Evolutionary conservation across 805 yeast species (phyloP), one percentile per base, ranked within the genome.

Genomic region (Scheffersomyces amazonensis): DNA sequence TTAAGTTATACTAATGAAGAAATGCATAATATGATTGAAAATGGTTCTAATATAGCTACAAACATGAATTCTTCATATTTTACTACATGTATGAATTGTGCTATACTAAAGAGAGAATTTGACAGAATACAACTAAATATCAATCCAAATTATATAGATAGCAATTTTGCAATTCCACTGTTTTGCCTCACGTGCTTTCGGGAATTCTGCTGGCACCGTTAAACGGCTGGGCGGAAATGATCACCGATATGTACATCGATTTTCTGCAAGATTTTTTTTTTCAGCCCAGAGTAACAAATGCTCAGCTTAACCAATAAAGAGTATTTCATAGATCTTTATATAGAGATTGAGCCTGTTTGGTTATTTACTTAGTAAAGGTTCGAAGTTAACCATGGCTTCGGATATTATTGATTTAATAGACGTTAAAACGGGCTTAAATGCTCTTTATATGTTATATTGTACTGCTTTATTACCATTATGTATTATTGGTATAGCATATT

Each of bases 61-160:
- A 54, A 51, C 35, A 60, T 55, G 10, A 73, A 76, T 41, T 69
- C 74, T 3, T 55, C 71, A 0, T 48, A 58, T 31, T 79, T 61
- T 50, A 52, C 69, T 3, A 56, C 58, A 6, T 81, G 88, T 48
- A 44, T 81, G 6, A 79, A 76, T 1, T 81, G 88, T 56, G 73
- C 82, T 0, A 54, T 79, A 16, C 46, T 79, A 24, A 79, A 79
- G 41, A 57, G 85, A 41, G 64, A 66, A 27, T 67, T 73, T 38
- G 83, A 78, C 43, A 54, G 71, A 27, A 42, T 29, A 5, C 32
- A 16, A 12, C 27, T 41, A n/a, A 39, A 34, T 11, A 16, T 24
- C 31, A 40, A 43, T 19, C 9, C 28, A 13, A 23, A 32, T 27
- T 35, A 30, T 16, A 4, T 35, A 16, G n/a, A 15, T 2, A 17